Percentiles rank a stretch among this genome's conserved stretches.
These are phyloP conservation scores for Paramyrothecium roridum DNA, from an alignment of 2,329 filamentous ascomycete species.

Conservation along the genomic window DNA sequence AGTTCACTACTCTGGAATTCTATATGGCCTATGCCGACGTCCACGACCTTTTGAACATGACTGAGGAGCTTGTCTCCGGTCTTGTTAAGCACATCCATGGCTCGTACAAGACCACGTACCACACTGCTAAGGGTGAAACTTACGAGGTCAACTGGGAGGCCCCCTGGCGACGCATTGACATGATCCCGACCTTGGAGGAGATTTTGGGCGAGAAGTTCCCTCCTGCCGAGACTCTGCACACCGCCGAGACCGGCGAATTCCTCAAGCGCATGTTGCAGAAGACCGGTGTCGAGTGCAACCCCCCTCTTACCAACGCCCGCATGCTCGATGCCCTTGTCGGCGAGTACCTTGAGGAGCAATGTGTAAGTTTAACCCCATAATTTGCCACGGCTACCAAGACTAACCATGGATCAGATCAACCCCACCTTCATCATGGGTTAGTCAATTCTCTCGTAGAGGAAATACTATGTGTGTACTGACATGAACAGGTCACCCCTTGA, in stretches of 20 bases:
- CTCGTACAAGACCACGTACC: conserved; percentile 79
- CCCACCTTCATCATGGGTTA: conserved; percentile 58
- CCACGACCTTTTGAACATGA: conserved; percentile 76
- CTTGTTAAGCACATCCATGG: conserved; percentile 89
- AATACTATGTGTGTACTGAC: neutral
- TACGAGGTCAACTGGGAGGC: conserved; percentile 95
- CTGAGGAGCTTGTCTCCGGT: conserved; percentile 87
- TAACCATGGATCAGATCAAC: conserved; percentile 52
- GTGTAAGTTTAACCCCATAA: conserved; percentile 35
- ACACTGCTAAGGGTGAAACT: conserved; percentile 79
- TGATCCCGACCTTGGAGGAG: conserved; percentile 84
- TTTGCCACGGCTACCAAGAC: neutral
- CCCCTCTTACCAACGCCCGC: conserved; percentile 86
- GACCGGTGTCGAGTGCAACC: conserved; percentile 83
- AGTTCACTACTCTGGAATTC: conserved; percentile 97
- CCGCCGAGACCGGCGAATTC: conserved; percentile 83
- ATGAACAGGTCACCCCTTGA: conserved; percentile 57
- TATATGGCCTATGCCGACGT: conserved; percentile 93
- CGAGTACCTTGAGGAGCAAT: conserved; percentile 92
- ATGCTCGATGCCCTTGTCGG: conserved; percentile 96
- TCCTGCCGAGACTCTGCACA: conserved; percentile 83
- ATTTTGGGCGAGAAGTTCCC: conserved; percentile 93
- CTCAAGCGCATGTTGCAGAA: conserved; percentile 81
- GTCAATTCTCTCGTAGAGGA: neutral
- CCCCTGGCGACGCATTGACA: conserved; percentile 90